These are phyloP conservation scores for Paramecium biaurelia DNA, from an alignment of 73 alveolate species.

Conservation along the genomic window DNA sequence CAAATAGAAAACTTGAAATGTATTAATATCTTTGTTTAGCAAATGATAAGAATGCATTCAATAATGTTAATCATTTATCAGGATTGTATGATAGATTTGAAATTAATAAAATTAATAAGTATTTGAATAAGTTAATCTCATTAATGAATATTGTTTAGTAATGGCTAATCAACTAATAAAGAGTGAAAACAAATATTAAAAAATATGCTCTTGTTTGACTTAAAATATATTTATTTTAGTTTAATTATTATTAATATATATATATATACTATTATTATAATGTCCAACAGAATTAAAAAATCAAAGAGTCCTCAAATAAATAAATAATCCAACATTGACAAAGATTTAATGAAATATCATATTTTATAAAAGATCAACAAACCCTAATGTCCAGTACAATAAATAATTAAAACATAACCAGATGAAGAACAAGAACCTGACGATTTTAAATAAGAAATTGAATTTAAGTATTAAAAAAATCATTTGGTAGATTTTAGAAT, in stretches of 20 bases:
- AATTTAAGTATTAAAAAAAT: neutral
- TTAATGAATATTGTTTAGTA: neutral
- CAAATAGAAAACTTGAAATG: neutral
- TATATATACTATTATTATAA: neutral
- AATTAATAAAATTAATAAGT: neutral
- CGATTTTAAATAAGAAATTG: conserved; percentile 17
- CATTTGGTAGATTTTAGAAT: neutral
- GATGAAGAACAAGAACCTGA: neutral
- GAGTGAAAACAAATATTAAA: neutral
- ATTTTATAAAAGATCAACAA: conserved; percentile 15
- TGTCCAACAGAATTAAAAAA: conserved; percentile 47
- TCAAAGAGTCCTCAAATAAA: conserved; percentile 18
- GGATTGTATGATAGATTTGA: conserved; percentile 50
- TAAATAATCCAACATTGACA: neutral
- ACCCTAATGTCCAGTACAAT: neutral
- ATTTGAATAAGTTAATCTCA: neutral
- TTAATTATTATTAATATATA: neutral
- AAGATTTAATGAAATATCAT: conserved; percentile 45
- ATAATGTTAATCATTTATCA: neutral
- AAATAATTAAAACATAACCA: neutral
- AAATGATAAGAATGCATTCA: neutral
- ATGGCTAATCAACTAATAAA: neutral
- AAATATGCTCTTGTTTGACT: neutral
- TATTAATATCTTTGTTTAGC: neutral
- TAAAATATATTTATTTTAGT: neutral